Evolutionary conservation across 768 basidiomycete species (phyloP).

Genomic region (Lanmaoa rubissima): DNA sequence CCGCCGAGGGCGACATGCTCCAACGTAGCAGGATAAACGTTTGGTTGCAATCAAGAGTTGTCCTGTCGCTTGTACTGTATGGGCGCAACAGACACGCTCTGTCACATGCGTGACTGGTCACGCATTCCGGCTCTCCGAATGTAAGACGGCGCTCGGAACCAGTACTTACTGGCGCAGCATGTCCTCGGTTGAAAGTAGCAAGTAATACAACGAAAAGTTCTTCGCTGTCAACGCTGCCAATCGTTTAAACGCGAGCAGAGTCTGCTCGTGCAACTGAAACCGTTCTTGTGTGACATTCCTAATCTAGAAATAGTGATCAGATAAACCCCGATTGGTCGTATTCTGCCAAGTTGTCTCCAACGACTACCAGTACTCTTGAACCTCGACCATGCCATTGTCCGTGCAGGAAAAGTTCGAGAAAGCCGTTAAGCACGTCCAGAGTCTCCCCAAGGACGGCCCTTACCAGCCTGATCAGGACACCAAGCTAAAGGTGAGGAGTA

Average conservation of each 20-base stretch:
- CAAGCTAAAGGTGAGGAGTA: conserved; percentile 69
- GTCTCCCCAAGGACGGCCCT: conserved; percentile 69
- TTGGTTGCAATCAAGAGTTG: conserved; percentile 17
- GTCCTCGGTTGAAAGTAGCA: not conserved
- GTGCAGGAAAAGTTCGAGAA: conserved; percentile 63
- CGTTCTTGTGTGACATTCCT: conserved; percentile 7
- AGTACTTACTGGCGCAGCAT: not conserved
- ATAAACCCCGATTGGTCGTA: conserved; percentile 10
- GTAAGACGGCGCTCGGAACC: conserved; percentile 11
- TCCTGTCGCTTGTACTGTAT: conserved; percentile 1
- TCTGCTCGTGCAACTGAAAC: conserved; percentile 3
- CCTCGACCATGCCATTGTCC: conserved; percentile 49
- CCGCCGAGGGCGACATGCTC: conserved; percentile 30
- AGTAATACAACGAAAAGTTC: not conserved
- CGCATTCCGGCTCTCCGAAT: not conserved
- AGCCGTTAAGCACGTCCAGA: conserved; percentile 64
- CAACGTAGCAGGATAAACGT: conserved; percentile 7
- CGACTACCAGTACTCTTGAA: conserved; percentile 3
- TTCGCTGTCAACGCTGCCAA: not conserved
- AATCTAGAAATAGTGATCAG: conserved; percentile 18
- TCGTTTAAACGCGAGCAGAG: not conserved
- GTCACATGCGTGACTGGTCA: conserved; percentile 28
- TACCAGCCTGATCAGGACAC: conserved; percentile 72
- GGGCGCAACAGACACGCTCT: conserved; percentile 16
- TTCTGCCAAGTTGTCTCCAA: not conserved